Base-by-base conservation (phyloP, 441 rosid species). In the Gossypium gossypioides region DNA sequence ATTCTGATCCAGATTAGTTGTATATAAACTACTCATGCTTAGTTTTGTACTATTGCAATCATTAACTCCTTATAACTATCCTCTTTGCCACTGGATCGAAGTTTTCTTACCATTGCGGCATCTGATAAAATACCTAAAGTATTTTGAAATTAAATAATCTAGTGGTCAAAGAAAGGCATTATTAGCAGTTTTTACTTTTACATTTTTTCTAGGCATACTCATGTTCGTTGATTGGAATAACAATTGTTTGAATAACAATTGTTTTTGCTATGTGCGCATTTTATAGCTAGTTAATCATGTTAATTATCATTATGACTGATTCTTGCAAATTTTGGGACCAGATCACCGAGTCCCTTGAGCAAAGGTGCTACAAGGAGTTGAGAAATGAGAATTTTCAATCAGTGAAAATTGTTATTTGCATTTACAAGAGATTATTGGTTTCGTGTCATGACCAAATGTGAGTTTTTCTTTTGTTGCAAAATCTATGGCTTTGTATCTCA, bases 281-380 rank as follows among this genome's bases (percentile, higher is more conserved):
- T 19, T 44, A 44, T 44, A 22, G 19, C 13, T 65, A 13, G 55
- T 44, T 65, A 44, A 5, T 65, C 13, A 44, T 54, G 25, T 40
- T 21, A 24, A 19, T 34, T n/a, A 5, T 40, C 44, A 37, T 40
- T 57, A 40, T 37, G 25, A 56, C 42, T n/a, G 32, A 16, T 71
- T 52, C 54, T 46, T 79, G 72, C 71, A 42, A 59, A 69, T 80
- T 75, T 72, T 75, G 46, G 78, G 73, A 72, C 48, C 92, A 95
- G 99, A 95, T 95, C 78, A 82, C 93, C 62, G 77, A 75, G 69
- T 79, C 93, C 65, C 94, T 96, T 24, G 99, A 96, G 83, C 96
- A 95, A 82, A 91, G 89, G 82, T 95, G 94, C 80, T 95, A 91
- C 92, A 95, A 88, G 87, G 98, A 95, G 81, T 68, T 95, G 83